Percentiles rank a stretch among this genome's conserved stretches.
Evolutionary conservation across 2,329 filamentous ascomycete species (phyloP).

Genomic region (Didymella glomerata): DNA sequence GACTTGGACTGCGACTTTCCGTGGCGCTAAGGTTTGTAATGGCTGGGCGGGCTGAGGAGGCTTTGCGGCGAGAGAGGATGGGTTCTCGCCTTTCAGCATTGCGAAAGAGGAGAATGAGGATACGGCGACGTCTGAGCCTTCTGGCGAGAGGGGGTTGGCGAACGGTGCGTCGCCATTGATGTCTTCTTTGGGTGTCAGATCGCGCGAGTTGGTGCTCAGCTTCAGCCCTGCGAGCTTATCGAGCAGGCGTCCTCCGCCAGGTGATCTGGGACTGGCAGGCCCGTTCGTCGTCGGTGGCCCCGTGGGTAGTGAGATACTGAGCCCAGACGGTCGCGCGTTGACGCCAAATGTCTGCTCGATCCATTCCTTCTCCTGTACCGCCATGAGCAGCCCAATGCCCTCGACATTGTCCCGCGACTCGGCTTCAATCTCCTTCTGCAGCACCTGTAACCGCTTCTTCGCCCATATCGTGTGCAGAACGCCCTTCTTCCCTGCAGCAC

Average conservation of each 20-base stretch:
- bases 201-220: slow-evolving; percentile 74
- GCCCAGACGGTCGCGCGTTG: slow-evolving; percentile 52
- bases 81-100: slow-evolving; percentile 62
- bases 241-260: slow-evolving; percentile 72
- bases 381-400: slow-evolving; percentile 85
- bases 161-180: slow-evolving; percentile 32
- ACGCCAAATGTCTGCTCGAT: slow-evolving; percentile 83
- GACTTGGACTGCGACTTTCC: slow-evolving; percentile 45
- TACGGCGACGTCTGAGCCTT: slow-evolving; percentile 69
- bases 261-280: slow-evolving; percentile 67
- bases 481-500: slow-evolving; percentile 75
- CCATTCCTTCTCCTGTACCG: slow-evolving; percentile 82
- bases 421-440: slow-evolving; percentile 77
- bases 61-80: slow-evolving; percentile 53
- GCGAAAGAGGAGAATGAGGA: slow-evolving; percentile 61
- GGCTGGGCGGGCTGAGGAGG: slow-evolving; percentile 49
- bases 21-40: slow-evolving; percentile 33
- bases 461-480: slow-evolving; percentile 92
- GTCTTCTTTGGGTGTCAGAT: slow-evolving; percentile 61
- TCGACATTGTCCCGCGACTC: slow-evolving; percentile 80
- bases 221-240: slow-evolving; percentile 84
- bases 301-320: slow-evolving; percentile 50
- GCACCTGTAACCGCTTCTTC: slow-evolving; percentile 77
- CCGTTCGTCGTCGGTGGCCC: slow-evolving; percentile 59
- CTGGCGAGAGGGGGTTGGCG: slow-evolving; percentile 66